Base-by-base conservation (phyloP, 352 stramenopile genomes). In the Globisporangium takayamanum region DNA sequence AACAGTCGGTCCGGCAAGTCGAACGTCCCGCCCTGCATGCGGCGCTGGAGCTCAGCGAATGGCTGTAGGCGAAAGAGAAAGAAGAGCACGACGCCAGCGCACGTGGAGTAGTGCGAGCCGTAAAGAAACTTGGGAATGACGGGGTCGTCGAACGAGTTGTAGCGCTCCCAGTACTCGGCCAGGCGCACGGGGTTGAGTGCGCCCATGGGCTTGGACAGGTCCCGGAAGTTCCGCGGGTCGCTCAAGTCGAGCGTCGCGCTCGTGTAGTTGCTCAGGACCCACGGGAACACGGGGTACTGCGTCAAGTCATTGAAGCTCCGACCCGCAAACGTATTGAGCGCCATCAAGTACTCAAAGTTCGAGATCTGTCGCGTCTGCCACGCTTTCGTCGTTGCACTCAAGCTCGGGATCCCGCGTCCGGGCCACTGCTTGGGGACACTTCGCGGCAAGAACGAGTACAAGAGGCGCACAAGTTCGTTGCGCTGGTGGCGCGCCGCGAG, bases 61-160 rank as follows among this genome's bases (percentile, higher is more conserved):
- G 98, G 98, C 73, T 99, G 92, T n/a, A 99, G 64, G 44, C 98
- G 84, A 52, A 99, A 87, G 15, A 99, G 84, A 67, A 98, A 99
- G 67, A 99, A 98, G 22, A 99, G 69, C 50, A 99, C 97, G 36
- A 99, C 96, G 42, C 97, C 97, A 15, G 84, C 85, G 50, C 80
- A 92, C 6, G 97, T 99, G 22, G 93, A 99, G 74, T 99, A 99
- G 65, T 99, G 97, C 8, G 84, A 94, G 2, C 86, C 86, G 48
- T 95, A 96, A 0, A 95, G 59, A 48, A 96, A 96, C 63, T 94
- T 95, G 6, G 87, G 87, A 55, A 96, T 94, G 46, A 96, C 82
- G 1, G 84, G 84, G 45, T 95, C 86, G 33, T 95, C 86, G 58
- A 95, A 95, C 11, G 80, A 90, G 48, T 99, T 76, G 66, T 98